Evolutionary conservation across 2,329 filamentous ascomycete species (phyloP).

Genomic region (Malbranchea zuffiana): DNA sequence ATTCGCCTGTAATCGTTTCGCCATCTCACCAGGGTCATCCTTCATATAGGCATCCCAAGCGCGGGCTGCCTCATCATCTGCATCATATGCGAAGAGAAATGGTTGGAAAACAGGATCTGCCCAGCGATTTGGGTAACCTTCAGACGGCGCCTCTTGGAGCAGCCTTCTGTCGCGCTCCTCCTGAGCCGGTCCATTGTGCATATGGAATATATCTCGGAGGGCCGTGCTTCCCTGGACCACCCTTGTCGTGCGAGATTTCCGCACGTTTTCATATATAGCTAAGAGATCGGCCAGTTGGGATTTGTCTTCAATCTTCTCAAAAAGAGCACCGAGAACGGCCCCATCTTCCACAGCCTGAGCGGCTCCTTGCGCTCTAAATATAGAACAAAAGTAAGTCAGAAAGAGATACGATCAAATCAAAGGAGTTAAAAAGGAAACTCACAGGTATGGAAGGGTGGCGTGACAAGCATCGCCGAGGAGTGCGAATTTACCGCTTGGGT

Average conservation of each 20-base stretch:
- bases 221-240: conserved; percentile 50
- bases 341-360: conserved; percentile 25
- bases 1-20: conserved; percentile 1
- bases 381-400: background rate
- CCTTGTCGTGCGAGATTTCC: conserved; percentile 48
- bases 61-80: conserved; percentile 5
- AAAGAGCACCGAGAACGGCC: conserved; percentile 20
- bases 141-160: conserved; percentile 27
- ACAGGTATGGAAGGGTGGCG: conserved; percentile 51
- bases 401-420: background rate
- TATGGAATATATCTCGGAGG: conserved; percentile 52
- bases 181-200: conserved; percentile 49
- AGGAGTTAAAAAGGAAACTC: conserved; percentile 30
- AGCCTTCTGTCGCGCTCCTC: conserved; percentile 41
- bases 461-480: conserved; percentile 55
- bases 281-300: conserved; percentile 18
- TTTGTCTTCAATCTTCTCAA: conserved; percentile 13
- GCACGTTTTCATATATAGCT: conserved; percentile 45
- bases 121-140: conserved; percentile 36
- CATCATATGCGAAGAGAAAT: conserved; percentile 32
- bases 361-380: conserved; percentile 23
- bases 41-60: conserved; percentile 13
- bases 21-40: conserved; percentile 1
- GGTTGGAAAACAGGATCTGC: conserved; percentile 32
- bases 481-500: conserved; percentile 45